These are phyloP conservation scores for Chlamydomonas incerta DNA, from an alignment of 139 green algal species.

Conservation along the genomic window DNA sequence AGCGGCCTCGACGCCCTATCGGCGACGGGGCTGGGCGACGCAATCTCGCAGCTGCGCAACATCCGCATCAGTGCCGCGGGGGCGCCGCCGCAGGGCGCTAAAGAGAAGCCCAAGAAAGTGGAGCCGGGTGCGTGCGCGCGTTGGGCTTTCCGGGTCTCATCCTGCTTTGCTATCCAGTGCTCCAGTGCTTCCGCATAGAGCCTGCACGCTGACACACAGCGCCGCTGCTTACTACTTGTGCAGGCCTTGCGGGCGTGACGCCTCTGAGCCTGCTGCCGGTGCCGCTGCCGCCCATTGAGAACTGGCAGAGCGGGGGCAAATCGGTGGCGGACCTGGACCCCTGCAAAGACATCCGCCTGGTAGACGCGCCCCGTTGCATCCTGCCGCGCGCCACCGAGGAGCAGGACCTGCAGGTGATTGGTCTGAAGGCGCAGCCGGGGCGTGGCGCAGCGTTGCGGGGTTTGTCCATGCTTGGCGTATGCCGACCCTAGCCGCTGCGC, in stretches of 20 bases:
- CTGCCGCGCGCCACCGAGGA: slow-evolving; percentile 6
- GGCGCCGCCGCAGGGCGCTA: neutral
- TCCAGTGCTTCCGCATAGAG: too few species aligned
- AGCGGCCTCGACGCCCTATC: slow-evolving; percentile 3
- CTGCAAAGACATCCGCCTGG: slow-evolving; percentile 11
- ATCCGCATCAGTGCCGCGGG: neutral
- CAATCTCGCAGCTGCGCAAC: slow-evolving; percentile 25
- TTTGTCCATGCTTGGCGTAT: too few species aligned
- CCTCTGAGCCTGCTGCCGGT: slow-evolving; percentile 32
- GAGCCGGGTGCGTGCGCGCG: neutral
- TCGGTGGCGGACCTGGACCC: neutral
- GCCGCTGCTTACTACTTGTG: neutral
- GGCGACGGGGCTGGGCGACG: slow-evolving; percentile 22
- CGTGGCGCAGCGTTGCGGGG: too few species aligned
- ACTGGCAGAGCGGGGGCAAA: neutral
- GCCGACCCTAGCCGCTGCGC: too few species aligned
- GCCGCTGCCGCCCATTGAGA: slow-evolving; percentile 30
- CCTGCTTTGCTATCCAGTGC: too few species aligned
- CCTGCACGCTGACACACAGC: neutral
- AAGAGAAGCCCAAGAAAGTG: neutral
- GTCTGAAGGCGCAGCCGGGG: too few species aligned
- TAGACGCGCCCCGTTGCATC: slow-evolving; percentile 12
- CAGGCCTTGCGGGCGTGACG: slow-evolving; percentile 12
- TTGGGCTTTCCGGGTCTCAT: too few species aligned
- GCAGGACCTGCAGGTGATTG: slow-evolving; percentile 8